phyloP scores from a whole-genome alignment of 225 moss, liverwort and hornwort species.

The Ulota crispa region DNA sequence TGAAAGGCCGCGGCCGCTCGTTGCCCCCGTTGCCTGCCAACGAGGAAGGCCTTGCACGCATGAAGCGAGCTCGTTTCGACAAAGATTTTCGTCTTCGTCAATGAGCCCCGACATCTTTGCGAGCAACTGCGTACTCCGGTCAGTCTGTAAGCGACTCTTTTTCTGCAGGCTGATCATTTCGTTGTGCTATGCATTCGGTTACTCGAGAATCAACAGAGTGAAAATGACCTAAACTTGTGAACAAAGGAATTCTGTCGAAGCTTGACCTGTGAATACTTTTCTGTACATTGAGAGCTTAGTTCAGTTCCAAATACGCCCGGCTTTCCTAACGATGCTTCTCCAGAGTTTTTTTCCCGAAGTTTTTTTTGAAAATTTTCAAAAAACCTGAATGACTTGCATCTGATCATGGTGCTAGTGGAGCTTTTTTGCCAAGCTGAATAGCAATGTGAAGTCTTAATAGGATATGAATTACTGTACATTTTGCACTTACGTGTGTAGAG shows the following conservation, averaged over 20 bases:
- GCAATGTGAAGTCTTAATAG: constrained; percentile 9
- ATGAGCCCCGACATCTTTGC: neutral
- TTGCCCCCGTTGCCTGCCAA: constrained; percentile 31
- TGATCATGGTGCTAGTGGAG: neutral
- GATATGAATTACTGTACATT: too few species aligned
- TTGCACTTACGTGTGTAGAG: neutral
- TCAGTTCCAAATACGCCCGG: neutral
- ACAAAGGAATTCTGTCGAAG: neutral
- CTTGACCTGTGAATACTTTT: neutral
- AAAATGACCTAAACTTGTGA: neutral
- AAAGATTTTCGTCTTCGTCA: neutral
- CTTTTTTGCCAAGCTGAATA: neutral
- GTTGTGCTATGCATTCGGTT: neutral
- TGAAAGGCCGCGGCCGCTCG: constrained; percentile 29
- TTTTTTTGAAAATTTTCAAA: neutral
- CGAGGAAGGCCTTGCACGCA: constrained; percentile 27
- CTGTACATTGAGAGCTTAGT: neutral
- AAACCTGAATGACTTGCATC: neutral
- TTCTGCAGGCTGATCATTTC: neutral
- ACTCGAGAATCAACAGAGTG: neutral
- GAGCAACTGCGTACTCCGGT: neutral
- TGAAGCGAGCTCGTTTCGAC: constrained; percentile 39
- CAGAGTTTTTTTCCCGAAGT: too few species aligned
- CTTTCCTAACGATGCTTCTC: too few species aligned
- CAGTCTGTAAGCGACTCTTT: neutral